A percentile compares a stretch with the other conserved stretches of the same genome.
Evolutionary conservation across 768 basidiomycete genomes (phyloP).

Genomic region (Amanita jacksonii): DNA sequence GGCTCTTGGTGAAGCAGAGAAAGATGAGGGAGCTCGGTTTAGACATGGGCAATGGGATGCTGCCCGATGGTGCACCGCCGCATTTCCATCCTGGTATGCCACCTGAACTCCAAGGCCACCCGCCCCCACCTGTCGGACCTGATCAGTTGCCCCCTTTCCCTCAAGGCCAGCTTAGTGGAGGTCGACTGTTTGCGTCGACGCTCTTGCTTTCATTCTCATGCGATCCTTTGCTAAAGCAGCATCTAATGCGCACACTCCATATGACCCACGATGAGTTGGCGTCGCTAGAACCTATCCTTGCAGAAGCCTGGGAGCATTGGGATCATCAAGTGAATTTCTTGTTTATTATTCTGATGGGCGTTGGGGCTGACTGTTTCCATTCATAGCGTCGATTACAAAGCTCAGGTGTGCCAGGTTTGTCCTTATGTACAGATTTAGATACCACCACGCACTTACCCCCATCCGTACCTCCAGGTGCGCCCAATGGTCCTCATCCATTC

Average conservation of each 20-base stretch:
- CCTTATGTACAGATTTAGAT: not conserved
- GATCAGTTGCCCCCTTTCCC: slow-evolving; percentile 52
- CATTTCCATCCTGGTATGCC: slow-evolving; percentile 36
- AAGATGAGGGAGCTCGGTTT: slow-evolving; percentile 78
- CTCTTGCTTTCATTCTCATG: slow-evolving; percentile 70
- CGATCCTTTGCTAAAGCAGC: slow-evolving; percentile 63
- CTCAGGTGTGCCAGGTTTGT: slow-evolving; percentile 10
- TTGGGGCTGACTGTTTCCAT: slow-evolving; percentile 2
- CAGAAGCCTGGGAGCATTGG: slow-evolving; percentile 84
- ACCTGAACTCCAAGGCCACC: slow-evolving; percentile 31
- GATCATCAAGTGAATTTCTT: slow-evolving; percentile 54
- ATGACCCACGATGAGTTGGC: slow-evolving; percentile 76
- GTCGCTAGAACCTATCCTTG: slow-evolving; percentile 69
- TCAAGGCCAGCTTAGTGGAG: slow-evolving; percentile 44
- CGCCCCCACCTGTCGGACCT: slow-evolving; percentile 18
- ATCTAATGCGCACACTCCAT: slow-evolving; percentile 59
- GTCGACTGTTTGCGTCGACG: slow-evolving; percentile 75
- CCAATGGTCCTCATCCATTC: slow-evolving; percentile 8
- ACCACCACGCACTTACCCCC: not conserved
- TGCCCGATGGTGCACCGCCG: slow-evolving; percentile 38
- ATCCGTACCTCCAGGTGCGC: not conserved
- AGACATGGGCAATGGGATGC: slow-evolving; percentile 70
- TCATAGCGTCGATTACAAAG: slow-evolving; percentile 34
- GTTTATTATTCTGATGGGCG: slow-evolving; percentile 5
- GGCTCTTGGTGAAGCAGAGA: slow-evolving; percentile 64